phyloP scores from a whole-genome alignment of 1,284 basidiomycete genomes.

The Cystobasidium pallidum region DNA sequence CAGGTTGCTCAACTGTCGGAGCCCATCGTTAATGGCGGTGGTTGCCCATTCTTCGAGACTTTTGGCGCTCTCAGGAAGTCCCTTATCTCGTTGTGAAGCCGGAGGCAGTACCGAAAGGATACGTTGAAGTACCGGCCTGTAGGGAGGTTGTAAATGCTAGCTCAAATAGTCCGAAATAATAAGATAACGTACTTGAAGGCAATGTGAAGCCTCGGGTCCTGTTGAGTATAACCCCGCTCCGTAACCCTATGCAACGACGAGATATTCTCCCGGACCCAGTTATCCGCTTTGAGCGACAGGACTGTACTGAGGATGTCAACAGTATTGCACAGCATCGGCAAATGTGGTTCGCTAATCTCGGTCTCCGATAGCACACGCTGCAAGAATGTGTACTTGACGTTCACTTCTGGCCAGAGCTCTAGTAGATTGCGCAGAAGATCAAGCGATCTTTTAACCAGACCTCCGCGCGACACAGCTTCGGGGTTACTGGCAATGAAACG shows the following conservation, averaged over 20 bases:
- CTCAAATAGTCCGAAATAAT: constrained; percentile 65
- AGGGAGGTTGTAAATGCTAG: constrained; percentile 77
- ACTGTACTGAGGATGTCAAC: constrained; percentile 90
- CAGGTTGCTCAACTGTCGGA: constrained; percentile 72
- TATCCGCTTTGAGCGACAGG: constrained; percentile 76
- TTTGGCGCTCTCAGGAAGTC: constrained; percentile 22
- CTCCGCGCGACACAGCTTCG: constrained; percentile 68
- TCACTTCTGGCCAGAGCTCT: constrained; percentile 88
- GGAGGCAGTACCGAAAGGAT: constrained; percentile 78
- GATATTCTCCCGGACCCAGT: constrained; percentile 80
- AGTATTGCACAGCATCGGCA: constrained; percentile 75
- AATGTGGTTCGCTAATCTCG: constrained; percentile 72
- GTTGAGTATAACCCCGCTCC: constrained; percentile 63
- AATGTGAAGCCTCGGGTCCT: constrained; percentile 63
- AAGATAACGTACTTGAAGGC: constrained; percentile 29
- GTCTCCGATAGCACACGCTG: constrained; percentile 70
- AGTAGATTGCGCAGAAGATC: constrained; percentile 79
- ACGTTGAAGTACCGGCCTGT: constrained; percentile 83
- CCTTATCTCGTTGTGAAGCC: constrained; percentile 2
- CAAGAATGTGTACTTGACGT: constrained; percentile 88
- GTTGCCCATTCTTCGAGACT: constrained; percentile 69
- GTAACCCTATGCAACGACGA: constrained; percentile 83
- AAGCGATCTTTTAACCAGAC: constrained; percentile 76
- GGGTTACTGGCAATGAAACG: constrained; percentile 75
- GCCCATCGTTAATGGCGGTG: constrained; percentile 75